Percentiles rank a stretch among this genome's conserved stretches.
Evolutionary conservation across 257 asterid genomes (phyloP).

Genomic region (Przewalskia tangutica): DNA sequence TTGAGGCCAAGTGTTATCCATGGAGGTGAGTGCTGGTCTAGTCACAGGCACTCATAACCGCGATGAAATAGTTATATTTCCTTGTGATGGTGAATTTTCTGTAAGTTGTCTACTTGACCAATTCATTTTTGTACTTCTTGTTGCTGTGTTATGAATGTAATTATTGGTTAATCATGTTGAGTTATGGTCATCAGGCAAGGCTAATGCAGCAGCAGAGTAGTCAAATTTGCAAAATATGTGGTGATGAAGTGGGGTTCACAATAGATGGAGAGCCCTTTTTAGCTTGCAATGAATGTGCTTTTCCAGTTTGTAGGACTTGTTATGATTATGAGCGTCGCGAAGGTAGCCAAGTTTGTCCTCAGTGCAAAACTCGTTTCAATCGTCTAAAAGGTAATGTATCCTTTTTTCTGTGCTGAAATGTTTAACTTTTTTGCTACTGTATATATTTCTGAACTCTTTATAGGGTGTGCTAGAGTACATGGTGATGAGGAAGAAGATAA

Average conservation of each 20-base stretch:
- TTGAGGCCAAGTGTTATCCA: not conserved
- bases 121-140: not conserved
- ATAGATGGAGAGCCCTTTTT: constrained; percentile 21
- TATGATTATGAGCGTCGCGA: constrained; percentile 30
- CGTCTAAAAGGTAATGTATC: constrained; percentile 20
- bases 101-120: not conserved
- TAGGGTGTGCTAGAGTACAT: constrained; percentile 24
- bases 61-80: constrained; percentile 16
- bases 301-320: constrained; percentile 30
- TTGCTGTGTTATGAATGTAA: not conserved
- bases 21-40: constrained; percentile 9
- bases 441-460: not conserved
- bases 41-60: constrained; percentile 13
- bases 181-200: constrained; percentile 4
- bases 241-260: constrained; percentile 21
- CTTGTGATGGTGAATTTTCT: not conserved
- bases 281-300: constrained; percentile 33
- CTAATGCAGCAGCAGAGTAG: constrained; percentile 3
- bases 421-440: not conserved
- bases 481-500: constrained; percentile 31
- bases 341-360: constrained; percentile 30
- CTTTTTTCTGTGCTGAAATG: not conserved
- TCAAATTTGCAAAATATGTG: constrained; percentile 22
- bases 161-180: not conserved
- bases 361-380: constrained; percentile 26